Base-by-base conservation (phyloP, 257 asterid genomes). In the Solanum sparsipilum region DNA sequence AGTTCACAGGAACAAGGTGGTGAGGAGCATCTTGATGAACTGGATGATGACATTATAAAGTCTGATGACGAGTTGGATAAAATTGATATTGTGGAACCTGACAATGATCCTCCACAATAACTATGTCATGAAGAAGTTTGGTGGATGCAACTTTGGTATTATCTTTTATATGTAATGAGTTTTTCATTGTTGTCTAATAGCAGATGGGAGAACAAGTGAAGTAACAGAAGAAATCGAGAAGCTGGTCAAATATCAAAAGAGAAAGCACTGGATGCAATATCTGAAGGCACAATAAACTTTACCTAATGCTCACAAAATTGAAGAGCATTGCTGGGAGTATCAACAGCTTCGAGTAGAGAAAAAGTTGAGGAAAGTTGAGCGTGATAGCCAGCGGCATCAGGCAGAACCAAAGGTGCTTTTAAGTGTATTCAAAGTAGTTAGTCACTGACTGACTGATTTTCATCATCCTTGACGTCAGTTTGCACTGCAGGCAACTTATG, bases 61-160 rank as follows among this genome's bases (percentile, higher is more conserved):
- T 96, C 98, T 56, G 97, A 95, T 88, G 89, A 94, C 36, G 96
- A 96, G 90, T 88, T 96, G 89, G 97, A 95, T 84, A 87, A 89
- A 82, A 76, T 92, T 56, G 95, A 93, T 85, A 87, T 92, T 23
- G 92, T 93, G 89, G 90, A 91, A 75, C 97, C 98, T n/a, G 97
- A 96, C 73, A 91, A 88, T 58, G 97, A 92, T 90, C 96, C 96
- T 83, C 94, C 96, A 20, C 91, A 90, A 83, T n/a, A n/a, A n/a
- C n/a, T n/a, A n/a, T 71, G 32, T 39, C 41, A 70, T 71, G 68
- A 29, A 86, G 60, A 9, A 84, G 70, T 87, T 88, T 13, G 58
- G 87, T 56, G 39, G 72, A 88, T 89, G 25, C 91, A 48, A 27
- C 29, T 32, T 39, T 5, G 71, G 20, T 23, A 56, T 12, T 41